These are phyloP conservation scores for Handroanthus guayacan DNA, from an alignment of 257 asterid genomes.

Conservation along the genomic window DNA sequence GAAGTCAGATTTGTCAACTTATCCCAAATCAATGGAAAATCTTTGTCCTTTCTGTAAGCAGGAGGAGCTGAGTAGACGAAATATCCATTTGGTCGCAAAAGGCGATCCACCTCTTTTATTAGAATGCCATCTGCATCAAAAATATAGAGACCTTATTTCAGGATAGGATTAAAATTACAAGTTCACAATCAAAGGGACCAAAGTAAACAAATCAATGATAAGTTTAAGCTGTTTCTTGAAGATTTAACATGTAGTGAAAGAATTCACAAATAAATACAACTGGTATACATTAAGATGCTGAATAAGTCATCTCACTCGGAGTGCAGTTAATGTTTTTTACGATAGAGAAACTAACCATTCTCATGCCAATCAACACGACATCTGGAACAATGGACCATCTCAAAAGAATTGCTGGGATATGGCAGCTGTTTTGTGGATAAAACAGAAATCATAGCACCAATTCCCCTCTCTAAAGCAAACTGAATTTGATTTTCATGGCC, in stretches of 20 bases:
- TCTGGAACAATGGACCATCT: slow-evolving; percentile 80
- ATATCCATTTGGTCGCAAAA: slow-evolving; percentile 76
- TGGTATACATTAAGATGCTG: too few relatives aligned
- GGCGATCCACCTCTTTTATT: slow-evolving; percentile 84
- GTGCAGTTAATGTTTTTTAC: not conserved
- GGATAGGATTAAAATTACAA: too few relatives aligned
- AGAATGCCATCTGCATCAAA: slow-evolving; percentile 44
- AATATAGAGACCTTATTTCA: not conserved
- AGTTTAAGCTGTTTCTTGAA: too few relatives aligned
- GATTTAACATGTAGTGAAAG: too few relatives aligned
- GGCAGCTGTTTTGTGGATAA: slow-evolving; percentile 85
- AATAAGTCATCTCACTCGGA: not conserved
- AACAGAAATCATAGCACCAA: slow-evolving; percentile 86
- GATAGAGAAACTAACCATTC: not conserved
- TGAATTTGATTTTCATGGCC: slow-evolving; percentile 97
- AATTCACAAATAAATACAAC: not conserved
- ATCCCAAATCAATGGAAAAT: slow-evolving; percentile 81
- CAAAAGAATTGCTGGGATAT: slow-evolving; percentile 84
- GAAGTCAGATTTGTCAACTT: slow-evolving; percentile 73
- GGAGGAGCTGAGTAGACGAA: slow-evolving; percentile 98
- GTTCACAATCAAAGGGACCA: too few relatives aligned
- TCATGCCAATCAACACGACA: slow-evolving; percentile 4
- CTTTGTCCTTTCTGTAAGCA: slow-evolving; percentile 91
- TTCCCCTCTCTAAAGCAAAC: slow-evolving; percentile 92
- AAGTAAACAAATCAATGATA: too few relatives aligned